Base-by-base conservation (phyloP, 1,284 basidiomycete species). In the Lignosus rhinocerotis region DNA sequence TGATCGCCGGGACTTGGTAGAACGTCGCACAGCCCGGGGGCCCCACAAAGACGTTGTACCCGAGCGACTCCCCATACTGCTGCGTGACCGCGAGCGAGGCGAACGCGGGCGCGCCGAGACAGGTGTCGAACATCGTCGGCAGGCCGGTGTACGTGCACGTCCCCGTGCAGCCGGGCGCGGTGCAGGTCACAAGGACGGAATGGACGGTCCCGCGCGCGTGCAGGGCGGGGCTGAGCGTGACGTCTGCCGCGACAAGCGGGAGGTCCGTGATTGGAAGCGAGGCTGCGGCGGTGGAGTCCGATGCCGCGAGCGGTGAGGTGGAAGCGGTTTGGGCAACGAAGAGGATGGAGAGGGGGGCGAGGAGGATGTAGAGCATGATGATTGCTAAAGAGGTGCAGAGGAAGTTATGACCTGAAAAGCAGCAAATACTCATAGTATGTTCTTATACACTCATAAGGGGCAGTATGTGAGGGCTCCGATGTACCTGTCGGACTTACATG, bases 31-130 rank as follows among this genome's bases (percentile, higher is more conserved):
- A 63, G 11, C 41, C 53, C 6, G 49, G 21, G 12, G 43, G 48
- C 5, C 55, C 61, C n/a, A 53, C 53, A 32, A 25, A 41, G 31
- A 58, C 55, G 14, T 30, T 46, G 49, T 55, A 63, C 16, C 44
- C 36, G 7, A 60, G 46, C 31, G 55, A 53, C 14, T 42, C 36
- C 45, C 53, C 45, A 46, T 30, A 44, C 43, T 44, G 17, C 14
- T 21, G 21, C 19, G 17, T 17, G 19, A 44, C 14, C 17, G 9
- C 16, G 34, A 58, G 19, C 30, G 48, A n/a, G 12, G 8, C 19
- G 47, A 50, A 69, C 42, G 36, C 69, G 2, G 67, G 78, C 58
- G 58, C 79, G 21, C 77, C 79, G 72, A 60, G 76, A 1, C 58
- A 66, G 2, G 64, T 70, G 4, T 58, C 53, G 8, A 69, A 75